These are phyloP conservation scores for Alnus rubra DNA, from an alignment of 306 rosid species.

Conservation along the genomic window DNA sequence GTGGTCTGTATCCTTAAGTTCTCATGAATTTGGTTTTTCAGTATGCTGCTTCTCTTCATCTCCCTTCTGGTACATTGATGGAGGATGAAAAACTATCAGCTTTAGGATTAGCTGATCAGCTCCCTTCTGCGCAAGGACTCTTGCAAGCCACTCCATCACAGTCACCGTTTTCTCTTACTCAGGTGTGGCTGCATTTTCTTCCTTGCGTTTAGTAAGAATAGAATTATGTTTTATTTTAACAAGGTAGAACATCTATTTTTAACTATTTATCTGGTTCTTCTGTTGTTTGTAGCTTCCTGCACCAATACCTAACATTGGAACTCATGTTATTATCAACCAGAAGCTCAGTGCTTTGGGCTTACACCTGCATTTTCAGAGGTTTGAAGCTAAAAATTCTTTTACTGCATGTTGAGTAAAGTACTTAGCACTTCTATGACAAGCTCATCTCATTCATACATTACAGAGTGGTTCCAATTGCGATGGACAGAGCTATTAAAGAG, in stretches of 20 bases:
- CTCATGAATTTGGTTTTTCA: conserved; percentile 16
- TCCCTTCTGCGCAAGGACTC: conserved; percentile 82
- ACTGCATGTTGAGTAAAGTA: conserved; percentile 17
- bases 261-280: conserved; percentile 18
- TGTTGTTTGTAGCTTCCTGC: conserved; percentile 61
- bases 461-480: conserved; percentile 88
- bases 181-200: conserved; percentile 40
- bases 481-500: conserved; percentile 96
- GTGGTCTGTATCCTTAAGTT: background rate
- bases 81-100: conserved; percentile 87
- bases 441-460: conserved; percentile 28
- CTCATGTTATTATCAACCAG: conserved; percentile 81
- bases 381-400: conserved; percentile 30
- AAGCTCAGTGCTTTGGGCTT: conserved; percentile 71
- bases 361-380: conserved; percentile 92
- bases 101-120: conserved; percentile 74
- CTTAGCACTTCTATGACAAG: conserved; percentile 1
- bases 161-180: conserved; percentile 67
- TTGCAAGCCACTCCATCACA: conserved; percentile 66
- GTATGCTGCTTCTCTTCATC: conserved; percentile 87
- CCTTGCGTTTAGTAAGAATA: background rate
- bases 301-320: conserved; percentile 75
- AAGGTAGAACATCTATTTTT: background rate
- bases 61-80: conserved; percentile 64
- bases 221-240: background rate